Conservation (phyloP, 2,329 filamentous ascomycete genomes). For the Didymella lethalis region DNA sequence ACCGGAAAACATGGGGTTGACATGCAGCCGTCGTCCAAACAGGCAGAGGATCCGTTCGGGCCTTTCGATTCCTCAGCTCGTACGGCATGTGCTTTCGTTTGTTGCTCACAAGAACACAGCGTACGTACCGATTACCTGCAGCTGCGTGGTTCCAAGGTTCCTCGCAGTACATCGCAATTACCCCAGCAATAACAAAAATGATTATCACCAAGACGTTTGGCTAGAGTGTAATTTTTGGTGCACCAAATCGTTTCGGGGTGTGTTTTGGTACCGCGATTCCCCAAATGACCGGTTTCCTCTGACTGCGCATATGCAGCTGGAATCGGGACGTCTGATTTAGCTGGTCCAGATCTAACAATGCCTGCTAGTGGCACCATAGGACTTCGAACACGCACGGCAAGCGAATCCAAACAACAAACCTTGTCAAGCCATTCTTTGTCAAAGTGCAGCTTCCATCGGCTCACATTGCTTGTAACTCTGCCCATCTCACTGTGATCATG, state of each 20-base stretch:
- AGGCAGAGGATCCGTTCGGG: not conserved
- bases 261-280: conserved; percentile 7
- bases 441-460: not conserved
- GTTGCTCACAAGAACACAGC: conserved; percentile 13
- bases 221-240: conserved; percentile 1
- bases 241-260: conserved; percentile 1
- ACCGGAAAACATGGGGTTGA: conserved; percentile 6
- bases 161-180: not conserved
- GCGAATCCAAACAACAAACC: conserved; percentile 6
- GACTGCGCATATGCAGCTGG: conserved; percentile 26
- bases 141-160: conserved; percentile 8
- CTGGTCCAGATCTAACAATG: conserved; percentile 18
- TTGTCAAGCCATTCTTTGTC: conserved; percentile 17
- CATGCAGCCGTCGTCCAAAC: conserved; percentile 23
- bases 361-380: conserved; percentile 14
- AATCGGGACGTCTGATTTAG: conserved; percentile 20
- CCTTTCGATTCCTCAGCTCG: conserved; percentile 10
- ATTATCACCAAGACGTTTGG: not conserved
- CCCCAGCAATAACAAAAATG: not conserved
- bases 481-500: conserved; percentile 13
- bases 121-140: conserved; percentile 27
- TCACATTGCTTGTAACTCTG: conserved; percentile 1
- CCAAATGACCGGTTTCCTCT: conserved; percentile 11
- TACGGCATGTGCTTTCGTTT: conserved; percentile 4
- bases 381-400: conserved; percentile 1